Evolutionary conservation across 2,329 filamentous ascomycete species (phyloP), one percentile per base, ranked within the genome.

Genomic region (Nemania diffusa): DNA sequence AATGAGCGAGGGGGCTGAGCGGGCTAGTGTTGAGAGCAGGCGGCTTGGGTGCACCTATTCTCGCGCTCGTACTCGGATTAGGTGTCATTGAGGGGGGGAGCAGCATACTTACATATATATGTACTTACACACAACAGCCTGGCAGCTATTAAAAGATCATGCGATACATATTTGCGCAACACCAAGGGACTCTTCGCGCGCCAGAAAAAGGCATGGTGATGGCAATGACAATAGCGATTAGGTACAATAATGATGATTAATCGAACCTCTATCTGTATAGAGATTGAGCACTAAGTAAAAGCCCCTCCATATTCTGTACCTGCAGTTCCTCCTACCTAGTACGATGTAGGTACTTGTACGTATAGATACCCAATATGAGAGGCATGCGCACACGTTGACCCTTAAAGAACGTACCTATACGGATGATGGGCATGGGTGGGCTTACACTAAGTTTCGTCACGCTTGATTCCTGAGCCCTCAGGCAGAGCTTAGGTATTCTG

Each of bases 1-100:
- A 56, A 48, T 61, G 44, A 53, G 58, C 63, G 65, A 62, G 70
- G 70, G 72, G 71, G 69, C 72, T 68, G 68, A 69, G 68, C 70
- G 56, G 66, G 51, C 65, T 73, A 72, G 70, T 72, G 68, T 11
- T 34, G 44, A 27, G 34, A 26, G 40, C 42, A 48, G 62, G 20
- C 3, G 50, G 50, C 62, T 55, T 34, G 24, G 34, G 34, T 52
- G 22, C 20, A 27, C 13, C 11, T 50, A 51, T 51, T 20, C 44
- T 50, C 27, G 50, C 26, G 44, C 56, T 66, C 64, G 64, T 64
- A 64, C 62, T 64, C 62, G 48, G 26, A 51, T 56, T n/a, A n/a
- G 6, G 20, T 24, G 46, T 46, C 51, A 55, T 62, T 26, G 29
- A 29, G 24, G 40, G 20, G n/a, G n/a, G 6, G 44, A 44, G 13